Base-by-base conservation (phyloP, 495 filamentous ascomycete genomes). In the Penicillium argentinense region DNA sequence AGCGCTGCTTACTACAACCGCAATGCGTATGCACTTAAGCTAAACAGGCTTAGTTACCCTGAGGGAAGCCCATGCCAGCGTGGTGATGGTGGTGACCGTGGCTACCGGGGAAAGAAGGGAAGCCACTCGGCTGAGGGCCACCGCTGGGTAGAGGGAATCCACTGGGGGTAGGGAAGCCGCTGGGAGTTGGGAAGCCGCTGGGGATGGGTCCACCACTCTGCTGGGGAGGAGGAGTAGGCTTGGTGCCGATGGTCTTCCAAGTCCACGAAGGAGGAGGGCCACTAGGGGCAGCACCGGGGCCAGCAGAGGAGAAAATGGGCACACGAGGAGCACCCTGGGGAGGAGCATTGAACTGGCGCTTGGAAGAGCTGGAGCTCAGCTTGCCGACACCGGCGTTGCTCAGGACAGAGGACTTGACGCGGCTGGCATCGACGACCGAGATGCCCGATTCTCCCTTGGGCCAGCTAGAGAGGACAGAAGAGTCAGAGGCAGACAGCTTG, bases 341-440 rank as follows among this genome's bases (percentile, higher is more conserved):
- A 23, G 37, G 36, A 22, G n/a, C 22, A 9, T 38, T 17, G 45
- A 28, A 43, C 24, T 37, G 42, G 16, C 44, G 50, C 17, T 34
- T 48, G 7, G 42, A 36, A 38, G 47, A 45, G 40, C 43, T 47
- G n/a, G 41, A 22, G 33, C 49, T 51, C 27, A 66, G 41, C 51
- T 67, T 67, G 7, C 63, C 60, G 9, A 64, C 32, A 47, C 63
- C 63, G 5, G 63, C 63, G 22, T 64, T 59, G 9, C 51, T 43
- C 12, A 57, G 44, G 38, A 67, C 63, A 8, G 53, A 60, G 4
- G 60, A 49, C 23, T 42, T 24, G 12, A 67, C 63, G 16, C 55
- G 38, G 24, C 53, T 58, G 2, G 50, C 51, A 6, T 49, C 42
- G 36, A 47, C 32, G 21, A 64, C 51, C 19, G 42, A 45, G 29